These are phyloP conservation scores for Lactifluus echinatus DNA, from an alignment of 768 basidiomycete genomes.

Conservation along the genomic window DNA sequence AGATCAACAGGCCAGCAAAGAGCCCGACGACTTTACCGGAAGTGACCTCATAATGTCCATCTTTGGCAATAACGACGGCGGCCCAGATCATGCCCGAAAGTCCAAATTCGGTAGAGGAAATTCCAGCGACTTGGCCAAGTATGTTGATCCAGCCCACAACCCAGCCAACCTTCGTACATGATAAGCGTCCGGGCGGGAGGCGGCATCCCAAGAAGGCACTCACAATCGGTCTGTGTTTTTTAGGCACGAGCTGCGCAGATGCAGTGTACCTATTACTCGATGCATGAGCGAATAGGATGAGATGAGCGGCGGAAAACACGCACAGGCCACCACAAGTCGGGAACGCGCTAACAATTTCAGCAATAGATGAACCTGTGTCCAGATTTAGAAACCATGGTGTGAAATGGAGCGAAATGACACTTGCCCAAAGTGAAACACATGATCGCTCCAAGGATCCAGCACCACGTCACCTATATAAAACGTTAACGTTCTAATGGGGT, in stretches of 20 bases:
- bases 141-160: constrained; percentile 80
- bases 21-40: constrained; percentile 70
- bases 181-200: neutral
- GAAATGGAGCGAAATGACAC: neutral
- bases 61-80: constrained; percentile 58
- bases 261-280: constrained; percentile 56
- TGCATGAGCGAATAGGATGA: neutral
- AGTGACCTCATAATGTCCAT: constrained; percentile 52
- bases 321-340: constrained; percentile 67
- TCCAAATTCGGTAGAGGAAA: constrained; percentile 82
- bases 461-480: constrained; percentile 57
- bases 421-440: constrained; percentile 66
- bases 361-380: constrained; percentile 46
- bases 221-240: constrained; percentile 54
- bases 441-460: constrained; percentile 61
- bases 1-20: constrained; percentile 62
- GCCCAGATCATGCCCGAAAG: constrained; percentile 71
- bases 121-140: constrained; percentile 75
- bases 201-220: constrained; percentile 16
- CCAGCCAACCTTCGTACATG: constrained; percentile 49
- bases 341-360: constrained; percentile 69
- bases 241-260: constrained; percentile 64
- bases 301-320: constrained; percentile 22
- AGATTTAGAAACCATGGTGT: neutral
- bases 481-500: neutral